Base-by-base conservation (phyloP, 176 grass and related monocot genomes). In the Tillandsia fasciculata region DNA sequence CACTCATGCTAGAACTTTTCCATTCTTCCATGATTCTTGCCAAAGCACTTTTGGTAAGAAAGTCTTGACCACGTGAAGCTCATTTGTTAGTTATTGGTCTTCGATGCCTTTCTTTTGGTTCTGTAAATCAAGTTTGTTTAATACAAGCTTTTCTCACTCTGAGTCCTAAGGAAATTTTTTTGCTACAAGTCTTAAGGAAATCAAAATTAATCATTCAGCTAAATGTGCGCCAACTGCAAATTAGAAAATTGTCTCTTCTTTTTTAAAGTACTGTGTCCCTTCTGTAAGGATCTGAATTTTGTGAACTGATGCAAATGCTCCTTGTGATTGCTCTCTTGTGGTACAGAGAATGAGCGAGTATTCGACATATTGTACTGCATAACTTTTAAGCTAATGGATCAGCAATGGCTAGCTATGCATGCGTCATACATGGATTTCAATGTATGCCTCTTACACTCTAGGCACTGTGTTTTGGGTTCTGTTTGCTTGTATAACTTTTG, bases 351-450 rank as follows among this genome's bases (percentile, higher is more conserved):
- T 65, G 89, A 90, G 54, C 86, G 80, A 59, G 87, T 89, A 11
- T 93, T 99, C 80, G 94, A 93, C 69, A 75, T 99, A 63, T 72
- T 99, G 63, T 99, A 99, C 82, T 90, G 94, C 84, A 85, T 99
- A 77, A 80, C 89, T 23, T 93, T 90, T 74, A 93, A 86, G 77
- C 53, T 93, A 64, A 90, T 99, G 89, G 94, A 99, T 86, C 89
- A 87, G 66, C 91, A 90, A 72, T 99, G 94, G 89, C 89, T 93
- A 75, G 74, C 85, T 17, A 97, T 93, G 94, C 84, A 85, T 28
- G 89, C 94, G 65, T 87, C 82, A 17, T 93, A 90, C 49, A 99
- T 99, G 87, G 89, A 99, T 70, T 99, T 99, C 63, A 99, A 99
- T 79, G 94, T 88, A 90, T 49, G 79, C 29, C 33, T 42, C 33